Percentiles rank a stretch among this genome's conserved stretches.
phyloP scores from a whole-genome alignment of 768 basidiomycete species.

The Suillus variegatus region DNA sequence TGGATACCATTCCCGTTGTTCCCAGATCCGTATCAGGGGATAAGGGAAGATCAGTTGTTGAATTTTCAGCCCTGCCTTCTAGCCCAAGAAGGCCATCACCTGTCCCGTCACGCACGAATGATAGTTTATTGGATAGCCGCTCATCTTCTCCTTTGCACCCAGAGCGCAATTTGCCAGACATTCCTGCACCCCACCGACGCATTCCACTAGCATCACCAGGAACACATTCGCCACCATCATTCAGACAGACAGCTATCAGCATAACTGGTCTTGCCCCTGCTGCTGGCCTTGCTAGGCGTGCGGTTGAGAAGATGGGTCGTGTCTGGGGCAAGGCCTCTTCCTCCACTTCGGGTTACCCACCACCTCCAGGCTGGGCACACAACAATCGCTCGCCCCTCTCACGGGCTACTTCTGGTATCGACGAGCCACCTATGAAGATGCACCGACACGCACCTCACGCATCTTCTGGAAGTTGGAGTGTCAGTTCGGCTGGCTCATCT shows the following conservation, averaged over 20 bases:
- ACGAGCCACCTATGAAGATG: conserved; percentile 21
- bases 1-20: conserved; percentile 32
- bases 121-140: conserved; percentile 35
- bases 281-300: conserved; percentile 73
- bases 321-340: conserved; percentile 49
- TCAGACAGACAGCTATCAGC: conserved; percentile 71
- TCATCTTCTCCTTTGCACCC: conserved; percentile 26
- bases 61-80: conserved; percentile 35
- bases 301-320: conserved; percentile 75
- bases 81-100: conserved; percentile 29
- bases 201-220: conserved; percentile 8
- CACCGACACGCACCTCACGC: conserved; percentile 57
- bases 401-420: conserved; percentile 43
- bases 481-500: conserved; percentile 52
- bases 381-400: conserved; percentile 33
- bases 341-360: conserved; percentile 45
- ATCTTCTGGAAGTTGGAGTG: conserved; percentile 59
- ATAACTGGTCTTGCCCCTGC: conserved; percentile 72
- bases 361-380: conserved; percentile 45
- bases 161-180: conserved; percentile 32
- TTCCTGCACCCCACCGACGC: conserved; percentile 25
- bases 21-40: conserved; percentile 29
- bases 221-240: conserved; percentile 31
- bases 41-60: conserved; percentile 41
- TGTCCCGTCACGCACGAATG: conserved; percentile 19